Evolutionary conservation across 495 filamentous ascomycete species (phyloP), one percentile per base, ranked within the genome.

Genomic region (Delitschia confertaspora): DNA sequence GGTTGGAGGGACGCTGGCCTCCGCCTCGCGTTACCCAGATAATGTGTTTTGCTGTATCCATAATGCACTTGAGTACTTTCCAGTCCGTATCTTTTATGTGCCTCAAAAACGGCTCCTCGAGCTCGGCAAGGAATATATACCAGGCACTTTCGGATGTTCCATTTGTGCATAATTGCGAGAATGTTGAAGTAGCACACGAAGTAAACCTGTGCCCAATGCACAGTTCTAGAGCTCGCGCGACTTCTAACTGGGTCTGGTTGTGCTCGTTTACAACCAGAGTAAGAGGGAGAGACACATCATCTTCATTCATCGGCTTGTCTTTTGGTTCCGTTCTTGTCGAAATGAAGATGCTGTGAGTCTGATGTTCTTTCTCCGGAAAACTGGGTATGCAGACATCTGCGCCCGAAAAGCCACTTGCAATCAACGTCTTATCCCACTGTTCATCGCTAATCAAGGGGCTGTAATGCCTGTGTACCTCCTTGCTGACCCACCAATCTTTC

Each of bases 1-100:
- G 32, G 16, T 37, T 33, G 2, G 20, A 8, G n/a, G 6, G 8
- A 3, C 37, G 22, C 3, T 18, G 10, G 2, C 31, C 32, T 3
- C 19, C 42, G 5, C 42, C 42, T 6, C 32, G 31, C 13, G 42
- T 36, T 19, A 45, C 42, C 42, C 42, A 45, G 4, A 45, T 20
- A 6, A 45, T 3, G 27, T 33, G 22, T 22, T 35, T 36, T 13
- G 19, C 25, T 6, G 18, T 37, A 17, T 19, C 37, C 10, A 9
- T 10, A 4, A 45, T 24, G 6, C n/a, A 10, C 20, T 23, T 2
- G 18, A 45, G 17, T 6, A 13, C 18, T 19, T 26, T 17, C 13
- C 35, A 45, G 8, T 23, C 3, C 6, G 3, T 13, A n/a, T 45
- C 31, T 11, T 6, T 20, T 5, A 21, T 13, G 16, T 35, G 14